These are phyloP conservation scores for Lavandula angustifolia DNA, from an alignment of 257 asterid species.

Conservation along the genomic window DNA sequence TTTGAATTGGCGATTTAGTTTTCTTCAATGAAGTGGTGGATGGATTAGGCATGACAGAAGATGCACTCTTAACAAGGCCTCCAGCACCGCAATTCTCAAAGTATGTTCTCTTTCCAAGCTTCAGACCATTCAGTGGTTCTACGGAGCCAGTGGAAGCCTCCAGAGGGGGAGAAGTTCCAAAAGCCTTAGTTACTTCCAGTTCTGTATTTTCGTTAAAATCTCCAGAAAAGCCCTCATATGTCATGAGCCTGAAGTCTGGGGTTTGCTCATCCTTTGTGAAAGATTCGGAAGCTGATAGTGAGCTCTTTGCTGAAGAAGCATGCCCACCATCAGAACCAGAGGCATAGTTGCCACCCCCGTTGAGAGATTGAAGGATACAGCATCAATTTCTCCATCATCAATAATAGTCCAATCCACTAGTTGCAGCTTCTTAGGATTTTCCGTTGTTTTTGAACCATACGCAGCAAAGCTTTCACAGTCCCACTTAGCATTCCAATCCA, in stretches of 20 bases:
- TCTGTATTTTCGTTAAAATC: conserved; percentile 28
- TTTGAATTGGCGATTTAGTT: conserved; percentile 49
- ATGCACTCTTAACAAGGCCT: conserved; percentile 49
- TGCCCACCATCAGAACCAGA: conserved; percentile 49
- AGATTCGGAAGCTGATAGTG: conserved; percentile 75
- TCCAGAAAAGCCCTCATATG: conserved; percentile 41
- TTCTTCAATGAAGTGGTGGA: conserved; percentile 50
- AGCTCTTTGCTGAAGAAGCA: conserved; percentile 74
- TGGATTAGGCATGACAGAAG: conserved; percentile 50
- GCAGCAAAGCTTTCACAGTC: conserved; percentile 64
- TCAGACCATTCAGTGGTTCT: conserved; percentile 68
- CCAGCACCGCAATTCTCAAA: conserved; percentile 56
- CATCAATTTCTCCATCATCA: conserved; percentile 62
- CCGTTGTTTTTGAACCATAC: conserved; percentile 54
- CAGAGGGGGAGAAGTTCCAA: conserved; percentile 48
- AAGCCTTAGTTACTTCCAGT: conserved; percentile 33
- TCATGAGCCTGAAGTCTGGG: conserved; percentile 49
- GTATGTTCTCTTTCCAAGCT: conserved; percentile 84
- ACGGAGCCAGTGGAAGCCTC: conserved; percentile 55
- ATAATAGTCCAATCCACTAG: conserved; percentile 62
- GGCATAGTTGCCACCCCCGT: conserved; percentile 43
- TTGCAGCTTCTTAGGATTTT: conserved; percentile 61
- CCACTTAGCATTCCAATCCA: conserved; percentile 82
- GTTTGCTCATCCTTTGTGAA: conserved; percentile 52
- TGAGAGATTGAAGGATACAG: conserved; percentile 53